Evolutionary conservation across 2,329 filamentous ascomycete genomes (phyloP).

Genomic region (Plenodomus tracheiphilus): DNA sequence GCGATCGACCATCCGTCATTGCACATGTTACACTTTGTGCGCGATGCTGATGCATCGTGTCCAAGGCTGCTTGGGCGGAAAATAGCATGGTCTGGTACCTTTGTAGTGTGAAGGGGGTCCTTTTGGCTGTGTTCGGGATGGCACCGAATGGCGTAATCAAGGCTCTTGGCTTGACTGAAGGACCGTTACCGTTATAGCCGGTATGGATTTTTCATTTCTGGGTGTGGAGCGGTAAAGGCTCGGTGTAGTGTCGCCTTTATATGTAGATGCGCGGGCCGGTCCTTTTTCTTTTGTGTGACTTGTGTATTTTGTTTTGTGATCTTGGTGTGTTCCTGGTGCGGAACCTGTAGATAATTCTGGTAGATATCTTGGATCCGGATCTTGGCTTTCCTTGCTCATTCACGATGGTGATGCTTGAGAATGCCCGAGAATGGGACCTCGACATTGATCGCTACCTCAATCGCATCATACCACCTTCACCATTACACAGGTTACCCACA

Average conservation of each 20-base stretch:
- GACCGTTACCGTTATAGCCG: background rate
- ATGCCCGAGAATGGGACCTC: constrained; percentile 53
- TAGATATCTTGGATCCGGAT: background rate
- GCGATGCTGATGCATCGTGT: too few relatives aligned
- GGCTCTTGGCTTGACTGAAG: background rate
- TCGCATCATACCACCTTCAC: constrained; percentile 67
- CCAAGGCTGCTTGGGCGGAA: too few relatives aligned
- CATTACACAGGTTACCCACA: constrained; percentile 65
- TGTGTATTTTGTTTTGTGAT: background rate
- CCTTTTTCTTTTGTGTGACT: background rate
- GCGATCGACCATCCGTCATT: background rate
- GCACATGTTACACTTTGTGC: background rate
- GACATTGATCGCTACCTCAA: constrained; percentile 80
- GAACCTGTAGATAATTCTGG: background rate
- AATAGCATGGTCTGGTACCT: too few relatives aligned
- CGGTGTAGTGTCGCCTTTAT: background rate
- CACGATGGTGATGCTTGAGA: background rate
- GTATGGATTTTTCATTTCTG: too few relatives aligned
- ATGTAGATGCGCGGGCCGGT: background rate
- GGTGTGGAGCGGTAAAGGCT: background rate
- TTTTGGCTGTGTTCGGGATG: background rate
- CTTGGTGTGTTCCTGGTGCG: background rate
- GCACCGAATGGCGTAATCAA: background rate
- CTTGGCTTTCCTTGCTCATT: background rate
- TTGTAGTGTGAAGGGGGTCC: too few relatives aligned